Base-by-base conservation (phyloP, 2,329 filamentous ascomycete genomes). In the Scedosporium apiospermum region DNA sequence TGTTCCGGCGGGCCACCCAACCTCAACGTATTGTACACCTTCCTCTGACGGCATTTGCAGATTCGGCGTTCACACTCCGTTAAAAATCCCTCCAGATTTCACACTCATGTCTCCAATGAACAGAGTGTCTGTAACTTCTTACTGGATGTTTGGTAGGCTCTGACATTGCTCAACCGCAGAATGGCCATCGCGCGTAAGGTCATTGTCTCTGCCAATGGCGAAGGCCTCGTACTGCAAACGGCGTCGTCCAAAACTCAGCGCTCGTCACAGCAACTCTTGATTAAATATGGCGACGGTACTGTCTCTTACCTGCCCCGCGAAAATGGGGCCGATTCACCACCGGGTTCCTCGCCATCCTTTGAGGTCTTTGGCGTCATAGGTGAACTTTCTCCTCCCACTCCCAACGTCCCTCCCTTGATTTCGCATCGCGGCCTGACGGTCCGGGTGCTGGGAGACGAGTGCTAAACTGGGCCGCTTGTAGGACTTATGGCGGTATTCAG, bases 401-500 rank as follows among this genome's bases (percentile, higher is more conserved):
- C 16, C 16, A 14, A 14, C 41, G 57, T 53, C 44, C 63, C 42
- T 57, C 18, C 38, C 57, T 44, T 30, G 49, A 9, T 23, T 55
- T 30, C 44, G 27, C 41, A 26, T 12, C 21, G 16, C 41, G 7
- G 38, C 27, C 21, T 5, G 7, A 26, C 27, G 23, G 44, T 18
- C 27, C 16, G 12, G 38, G 6, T 23, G n/a, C 46, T 64, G 23
- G 59, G 38, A 10, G 30, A 26, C 41, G 34, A 23, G 23, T n/a
- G 18, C 44, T 46, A 46, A 46, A 46, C 18, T 21, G 12, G 4
- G 12, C 14, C 46, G 57, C 27, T 58, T 34, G 16, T 66, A 98
- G 93, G 95, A 23, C 78, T 99, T 1, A 83, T 99, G 55, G 91
- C 87, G 42, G 84, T 98, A 64, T 90, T 92, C 23, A 89, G 87